Base-by-base conservation (phyloP, 805 yeast genomes). In the Cyberlindnera japonica region DNA sequence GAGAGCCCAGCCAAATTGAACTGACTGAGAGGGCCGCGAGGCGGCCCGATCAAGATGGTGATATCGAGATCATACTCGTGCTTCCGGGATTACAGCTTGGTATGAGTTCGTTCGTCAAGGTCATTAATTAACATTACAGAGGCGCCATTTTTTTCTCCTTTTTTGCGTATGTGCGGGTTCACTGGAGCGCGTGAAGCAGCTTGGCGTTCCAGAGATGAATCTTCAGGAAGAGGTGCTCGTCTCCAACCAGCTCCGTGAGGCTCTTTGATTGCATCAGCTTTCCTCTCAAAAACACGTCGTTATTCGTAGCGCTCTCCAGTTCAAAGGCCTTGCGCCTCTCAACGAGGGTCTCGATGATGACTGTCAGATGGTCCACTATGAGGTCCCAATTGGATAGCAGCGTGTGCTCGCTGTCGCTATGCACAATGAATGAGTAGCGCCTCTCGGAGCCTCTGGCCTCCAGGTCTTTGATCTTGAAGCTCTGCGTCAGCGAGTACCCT, bases 401-500 rank as follows among this genome's bases (percentile, higher is more conserved):
- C 13, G 62, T 69, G n/a, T 63, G 53, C 44, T 75, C 85, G 16
- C 69, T 63, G 50, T 79, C 83, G 10, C 75, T 64, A 2, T 79
- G 70, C 12, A 81, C 76, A 41, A 81, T 68, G 15, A 81, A 57
- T 1, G 82, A 68, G 50, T 81, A 83, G 38, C 83, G 72, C 43
- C 91, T 64, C 55, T 83, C 89, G 1, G 83, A 76, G 2, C 91
- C 91, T 41, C 91, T 66, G 0, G 91, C 89, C 35, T 77, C 75
- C 11, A 69, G 61, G 57, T 83, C 91, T 29, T 68, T 66, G 22
- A 82, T 58, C 54, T 81, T 81, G 64, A 83, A 81, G 4, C 80
- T 71, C 41, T 75, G 66, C 12, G 75, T 69, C 7, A 83, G 58
- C 21, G 86, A 77, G 47, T 74, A 72, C 0, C 90, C 90, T 42